phyloP scores from a whole-genome alignment of 257 asterid species.

The Fraxinus excelsior region DNA sequence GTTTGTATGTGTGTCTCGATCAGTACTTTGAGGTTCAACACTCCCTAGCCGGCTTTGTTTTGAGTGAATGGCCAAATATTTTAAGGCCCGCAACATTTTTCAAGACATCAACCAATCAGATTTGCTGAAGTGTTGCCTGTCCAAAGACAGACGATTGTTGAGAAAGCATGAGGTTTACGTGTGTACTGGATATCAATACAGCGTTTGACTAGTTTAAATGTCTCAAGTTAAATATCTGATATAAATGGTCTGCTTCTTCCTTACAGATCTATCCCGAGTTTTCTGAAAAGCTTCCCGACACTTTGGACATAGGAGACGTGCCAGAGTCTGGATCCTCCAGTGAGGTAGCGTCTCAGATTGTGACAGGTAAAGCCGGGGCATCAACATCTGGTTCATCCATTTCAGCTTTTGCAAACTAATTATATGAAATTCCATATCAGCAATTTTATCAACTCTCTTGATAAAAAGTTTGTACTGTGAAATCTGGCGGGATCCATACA shows the following conservation, averaged over 20 bases:
- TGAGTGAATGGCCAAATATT: background rate
- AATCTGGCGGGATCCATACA: background rate
- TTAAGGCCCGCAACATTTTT: background rate
- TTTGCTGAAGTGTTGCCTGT: background rate
- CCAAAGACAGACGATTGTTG: background rate
- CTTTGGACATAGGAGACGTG: constrained; percentile 4
- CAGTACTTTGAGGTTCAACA: background rate
- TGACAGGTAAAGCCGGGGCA: background rate
- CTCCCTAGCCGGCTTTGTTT: background rate
- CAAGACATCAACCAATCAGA: background rate
- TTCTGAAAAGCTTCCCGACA: background rate
- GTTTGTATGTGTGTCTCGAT: background rate
- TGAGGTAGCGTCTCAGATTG: background rate
- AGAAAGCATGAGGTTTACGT: background rate
- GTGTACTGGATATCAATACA: background rate
- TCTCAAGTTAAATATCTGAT: background rate
- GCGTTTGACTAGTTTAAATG: background rate
- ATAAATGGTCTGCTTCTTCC: background rate
- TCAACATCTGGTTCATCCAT: constrained; percentile 4
- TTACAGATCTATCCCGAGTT: background rate
- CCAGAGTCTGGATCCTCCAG: background rate
- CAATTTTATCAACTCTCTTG: background rate
- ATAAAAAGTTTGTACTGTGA: background rate
- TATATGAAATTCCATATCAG: background rate
- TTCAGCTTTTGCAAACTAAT: background rate